Base-by-base conservation (phyloP, 805 yeast genomes). In the Candida krabiensis region DNA sequence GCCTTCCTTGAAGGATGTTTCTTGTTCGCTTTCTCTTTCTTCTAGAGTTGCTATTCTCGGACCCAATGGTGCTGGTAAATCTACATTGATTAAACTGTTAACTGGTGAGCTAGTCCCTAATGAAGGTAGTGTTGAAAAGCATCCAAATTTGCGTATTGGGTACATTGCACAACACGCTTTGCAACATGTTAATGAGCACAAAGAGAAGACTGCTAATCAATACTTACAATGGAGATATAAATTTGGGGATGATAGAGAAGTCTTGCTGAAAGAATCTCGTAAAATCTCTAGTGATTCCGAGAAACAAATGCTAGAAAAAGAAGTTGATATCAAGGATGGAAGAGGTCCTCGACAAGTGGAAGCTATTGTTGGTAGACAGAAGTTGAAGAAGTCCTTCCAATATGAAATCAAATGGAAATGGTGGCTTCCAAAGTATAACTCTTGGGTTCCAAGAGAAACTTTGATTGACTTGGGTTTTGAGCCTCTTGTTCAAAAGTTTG, bases 11-110 rank as follows among this genome's bases (percentile, higher is more conserved):
- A 59, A 64, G 21, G 58, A 86, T 58, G 93, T 89, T 26, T 83
- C 96, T 2, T 86, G 95, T 66, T 85, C 96, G n/a, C 73, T 93
- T 43, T 86, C 96, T 3, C 71, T 91, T 50, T 86, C 96, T n/a
- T 91, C 98, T 23, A 83, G 99, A 69, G 96, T 91, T 47, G 98
- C 98, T 31, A 81, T 93, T 55, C 69, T 93, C 41, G 99, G 99
- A 39, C 97, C 98, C 46, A 91, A 91, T 63, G 99, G 99, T 75
- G 99, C 99, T 37, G 99, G 99, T 71, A 91, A 91, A 65, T 88
- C 97, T 9, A 91, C 99, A 13, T 75, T 93, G 57, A 91, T 93
- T 67, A 91, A 91, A 66, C 72, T 93, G 38, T 74, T 91, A 52
- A 93, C 98, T 8, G 99, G 87, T 49, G 99, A 91, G 66, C 71